Evolutionary conservation across 2,329 filamentous ascomycete genomes (phyloP).

Genomic region (Diaporthe sp.): DNA sequence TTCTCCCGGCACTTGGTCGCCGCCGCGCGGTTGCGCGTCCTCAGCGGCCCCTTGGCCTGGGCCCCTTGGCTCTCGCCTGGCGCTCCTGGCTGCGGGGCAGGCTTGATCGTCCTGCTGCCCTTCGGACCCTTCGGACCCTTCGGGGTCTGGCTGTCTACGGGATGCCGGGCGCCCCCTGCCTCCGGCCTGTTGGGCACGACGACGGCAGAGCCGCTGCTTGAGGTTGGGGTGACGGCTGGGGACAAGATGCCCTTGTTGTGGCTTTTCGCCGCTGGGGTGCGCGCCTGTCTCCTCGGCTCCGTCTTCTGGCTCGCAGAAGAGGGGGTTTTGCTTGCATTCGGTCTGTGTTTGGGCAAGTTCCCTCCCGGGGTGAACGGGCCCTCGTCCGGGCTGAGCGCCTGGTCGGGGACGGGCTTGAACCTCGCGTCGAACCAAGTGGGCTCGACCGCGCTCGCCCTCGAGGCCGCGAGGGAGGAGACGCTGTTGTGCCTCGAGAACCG

Average conservation of each 20-base stretch:
- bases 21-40: conserved; percentile 48
- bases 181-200: neutral
- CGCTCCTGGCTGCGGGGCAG: too few species aligned
- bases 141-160: neutral
- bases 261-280: neutral
- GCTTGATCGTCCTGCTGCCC: neutral
- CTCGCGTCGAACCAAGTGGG: neutral
- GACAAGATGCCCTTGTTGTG: neutral
- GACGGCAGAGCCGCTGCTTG: too few species aligned
- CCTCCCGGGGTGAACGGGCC: neutral
- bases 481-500: neutral
- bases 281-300: rapidly evolving
- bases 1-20: conserved; percentile 51
- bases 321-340: neutral
- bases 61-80: neutral
- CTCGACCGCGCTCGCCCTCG: too few species aligned
- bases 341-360: neutral
- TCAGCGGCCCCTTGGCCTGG: conserved; percentile 18
- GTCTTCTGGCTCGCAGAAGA: neutral
- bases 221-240: neutral
- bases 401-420: neutral
- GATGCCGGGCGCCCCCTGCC: neutral
- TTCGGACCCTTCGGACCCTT: neutral
- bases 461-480: neutral
- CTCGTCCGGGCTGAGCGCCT: neutral